These are phyloP conservation scores for Malus hybrid DNA, from an alignment of 331 rosid genomes.

Conservation along the genomic window DNA sequence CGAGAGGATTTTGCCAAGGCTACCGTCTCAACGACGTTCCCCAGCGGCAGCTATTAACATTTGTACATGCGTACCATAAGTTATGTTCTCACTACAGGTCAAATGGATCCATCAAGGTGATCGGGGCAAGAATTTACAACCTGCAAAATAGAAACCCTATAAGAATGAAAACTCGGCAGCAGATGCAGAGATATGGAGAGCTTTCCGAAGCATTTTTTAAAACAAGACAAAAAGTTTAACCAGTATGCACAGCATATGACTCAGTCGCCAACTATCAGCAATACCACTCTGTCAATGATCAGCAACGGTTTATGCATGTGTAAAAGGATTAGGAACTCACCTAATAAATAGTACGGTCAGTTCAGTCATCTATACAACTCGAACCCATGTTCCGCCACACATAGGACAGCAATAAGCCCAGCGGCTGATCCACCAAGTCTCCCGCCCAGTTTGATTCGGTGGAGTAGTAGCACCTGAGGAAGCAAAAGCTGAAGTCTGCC, in stretches of 20 bases:
- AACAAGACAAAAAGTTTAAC: neutral
- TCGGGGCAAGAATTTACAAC: neutral
- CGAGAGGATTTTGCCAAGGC: neutral
- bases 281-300: neutral
- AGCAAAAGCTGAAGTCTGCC: constrained; percentile 89
- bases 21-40: neutral
- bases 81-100: neutral
- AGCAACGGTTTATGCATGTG: neutral
- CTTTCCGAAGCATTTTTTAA: neutral
- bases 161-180: neutral
- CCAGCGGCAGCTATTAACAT: neutral
- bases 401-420: constrained; percentile 97
- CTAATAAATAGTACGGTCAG: neutral
- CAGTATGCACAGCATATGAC: neutral
- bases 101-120: neutral
- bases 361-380: constrained; percentile 59
- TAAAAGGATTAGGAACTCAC: neutral
- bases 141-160: neutral
- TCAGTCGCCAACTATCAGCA: neutral
- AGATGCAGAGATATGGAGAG: neutral
- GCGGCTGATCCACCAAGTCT: constrained; percentile 96
- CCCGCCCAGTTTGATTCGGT: constrained; percentile 51
- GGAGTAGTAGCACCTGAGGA: constrained; percentile 49
- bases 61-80: neutral
- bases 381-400: constrained; percentile 99